Evolutionary conservation across 495 filamentous ascomycete genomes (phyloP), one percentile per base, ranked within the genome.

Genomic region (Tuber indicum): DNA sequence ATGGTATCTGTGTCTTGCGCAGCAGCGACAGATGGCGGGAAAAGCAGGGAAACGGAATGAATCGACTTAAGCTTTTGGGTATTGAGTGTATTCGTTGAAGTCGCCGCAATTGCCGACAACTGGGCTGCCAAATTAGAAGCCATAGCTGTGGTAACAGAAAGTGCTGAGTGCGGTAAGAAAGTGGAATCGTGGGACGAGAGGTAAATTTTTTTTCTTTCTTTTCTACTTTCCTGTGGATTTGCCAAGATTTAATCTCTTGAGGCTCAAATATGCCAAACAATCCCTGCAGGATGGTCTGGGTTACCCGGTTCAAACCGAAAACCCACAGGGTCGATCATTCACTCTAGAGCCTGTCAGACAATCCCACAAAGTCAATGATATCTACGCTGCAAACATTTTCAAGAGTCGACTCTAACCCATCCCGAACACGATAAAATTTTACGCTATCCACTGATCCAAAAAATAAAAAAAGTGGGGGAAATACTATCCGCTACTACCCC

Each of bases 11-110:
- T 97, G 78, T 91, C 93, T 84, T 99, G 96, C 41, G 89, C 88
- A 19, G 91, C 91, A 47, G 96, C 96, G 77, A 92, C 87, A 81
- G 89, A 88, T 58, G 90, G 89, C 81, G 96, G 93, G 85, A 94
- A 99, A 74, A 99, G 91, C 73, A 99, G 84, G 23, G 96, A 98
- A 81, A 96, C 92, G 71, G 92, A 93, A 86, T 98, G 95, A 42
- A 92, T 88, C 58, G 91, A 87, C 85, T 93, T 94, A 85, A 97
- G 92, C 72, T 93, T 92, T 84, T 97, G 96, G 71, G 96, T 89
- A 82, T 98, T 92, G 75, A 98, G 89, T 66, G 91, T 89, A 85
- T 91, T 90, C 73, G 91, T 92, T 74, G 92, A 93, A 80, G 91
- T 90, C 75, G 90, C 89, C 76, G 92, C 91, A 81, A 96, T 92